Evolutionary conservation across 805 yeast genomes (phyloP).

Genomic region (Cyberlindnera mrakii): DNA sequence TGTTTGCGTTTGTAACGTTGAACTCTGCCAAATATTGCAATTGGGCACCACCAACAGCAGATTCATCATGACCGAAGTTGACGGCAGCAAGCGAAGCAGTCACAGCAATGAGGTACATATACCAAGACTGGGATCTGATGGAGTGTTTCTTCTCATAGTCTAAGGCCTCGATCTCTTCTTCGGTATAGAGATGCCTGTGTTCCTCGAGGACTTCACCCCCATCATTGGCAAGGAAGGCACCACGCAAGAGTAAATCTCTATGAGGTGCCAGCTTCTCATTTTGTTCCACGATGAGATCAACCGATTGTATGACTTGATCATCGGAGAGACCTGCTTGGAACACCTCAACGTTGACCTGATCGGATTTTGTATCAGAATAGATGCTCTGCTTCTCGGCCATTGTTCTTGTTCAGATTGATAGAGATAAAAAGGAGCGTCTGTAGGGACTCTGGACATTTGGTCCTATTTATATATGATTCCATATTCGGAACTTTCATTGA

Average conservation of each 20-base stretch:
- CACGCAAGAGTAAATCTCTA: constrained; percentile 37
- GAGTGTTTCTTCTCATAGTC: constrained; percentile 42
- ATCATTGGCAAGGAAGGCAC: constrained; percentile 52
- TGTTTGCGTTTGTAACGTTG: constrained; percentile 34
- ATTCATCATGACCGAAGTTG: constrained; percentile 70
- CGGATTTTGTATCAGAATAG: no score
- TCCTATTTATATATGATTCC: no score
- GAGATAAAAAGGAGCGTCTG: no score
- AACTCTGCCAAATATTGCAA: constrained; percentile 44
- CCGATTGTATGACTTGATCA: constrained; percentile 2
- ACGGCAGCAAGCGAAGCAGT: constrained; percentile 50
- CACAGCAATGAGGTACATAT: constrained; percentile 55
- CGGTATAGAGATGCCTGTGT: constrained; percentile 26
- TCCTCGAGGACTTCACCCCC: constrained; percentile 33
- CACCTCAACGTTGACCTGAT: constrained; percentile 1
- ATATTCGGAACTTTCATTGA: no score
- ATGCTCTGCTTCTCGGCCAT: background rate
- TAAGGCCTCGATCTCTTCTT: constrained; percentile 26
- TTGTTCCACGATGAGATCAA: constrained; percentile 6
- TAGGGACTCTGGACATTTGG: no score
- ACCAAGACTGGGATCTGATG: constrained; percentile 40
- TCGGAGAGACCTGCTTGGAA: constrained; percentile 6
- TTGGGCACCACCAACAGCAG: constrained; percentile 64
- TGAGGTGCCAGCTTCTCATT: constrained; percentile 14
- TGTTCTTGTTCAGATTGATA: background rate